These are phyloP conservation scores for Fusarium temperatum DNA, from an alignment of 2,329 filamentous ascomycete species.

Conservation along the genomic window DNA sequence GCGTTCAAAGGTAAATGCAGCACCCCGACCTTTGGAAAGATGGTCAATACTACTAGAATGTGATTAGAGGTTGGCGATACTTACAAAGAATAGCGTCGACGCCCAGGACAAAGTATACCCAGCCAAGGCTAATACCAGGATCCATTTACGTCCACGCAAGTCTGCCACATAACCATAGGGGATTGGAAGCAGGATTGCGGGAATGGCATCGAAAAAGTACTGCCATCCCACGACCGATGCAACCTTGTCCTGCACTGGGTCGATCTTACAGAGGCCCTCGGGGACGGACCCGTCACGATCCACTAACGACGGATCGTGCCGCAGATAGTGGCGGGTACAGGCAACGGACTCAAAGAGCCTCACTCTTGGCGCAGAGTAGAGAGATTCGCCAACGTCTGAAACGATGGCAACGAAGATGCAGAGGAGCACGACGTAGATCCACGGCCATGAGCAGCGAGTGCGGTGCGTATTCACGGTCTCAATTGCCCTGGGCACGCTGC, in stretches of 20 bases:
- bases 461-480: background rate
- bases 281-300: background rate
- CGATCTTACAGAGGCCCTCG: background rate
- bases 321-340: constrained; percentile 1
- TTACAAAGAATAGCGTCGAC: background rate
- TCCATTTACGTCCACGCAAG: background rate
- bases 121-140: background rate
- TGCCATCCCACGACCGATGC: constrained; percentile 1
- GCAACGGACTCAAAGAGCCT: constrained; percentile 1
- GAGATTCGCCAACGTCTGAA: background rate
- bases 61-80: background rate
- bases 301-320: constrained; percentile 2
- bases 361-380: constrained; percentile 3
- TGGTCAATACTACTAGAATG: background rate
- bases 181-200: background rate
- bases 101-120: background rate
- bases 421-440: background rate
- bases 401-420: background rate
- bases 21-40: background rate
- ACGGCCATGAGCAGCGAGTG: constrained; percentile 1
- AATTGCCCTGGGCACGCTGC: background rate
- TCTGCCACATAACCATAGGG: background rate
- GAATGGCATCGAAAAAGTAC: constrained; percentile 5
- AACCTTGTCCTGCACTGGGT: background rate
- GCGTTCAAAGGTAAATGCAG: background rate